Evolutionary conservation across 345 rosid genomes (phyloP), one percentile per base, ranked within the genome.

Genomic region (Eucalyptus polybractea): DNA sequence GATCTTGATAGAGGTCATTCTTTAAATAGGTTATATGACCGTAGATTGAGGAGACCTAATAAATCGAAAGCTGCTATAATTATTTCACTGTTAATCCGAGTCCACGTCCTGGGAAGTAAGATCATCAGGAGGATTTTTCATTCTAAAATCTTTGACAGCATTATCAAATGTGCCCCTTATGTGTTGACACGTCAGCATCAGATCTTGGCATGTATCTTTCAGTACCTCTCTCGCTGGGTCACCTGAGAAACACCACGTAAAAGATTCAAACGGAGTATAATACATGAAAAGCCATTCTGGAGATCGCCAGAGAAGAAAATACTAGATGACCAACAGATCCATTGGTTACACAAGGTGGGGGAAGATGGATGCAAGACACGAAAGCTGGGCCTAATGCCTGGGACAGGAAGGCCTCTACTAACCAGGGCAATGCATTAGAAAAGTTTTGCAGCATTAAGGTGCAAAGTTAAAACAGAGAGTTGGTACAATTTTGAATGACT

Each of bases 211-310:
- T 5, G 94, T 92, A 93, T 97, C 99, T 91, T 95, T 97, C 88
- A 97, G 80, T 25, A 97, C 98, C 91, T 94, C 99, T 87, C 97
- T 95, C 0, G 98, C 99, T 3, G 98, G 95, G 72, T 95, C 96
- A 58, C 98, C 99, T 97, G 93, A 86, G 89, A 92, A 80, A 83
- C 56, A 81, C 87, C 60, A 81, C 3, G 10, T 31, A 47, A 49
- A 88, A 44, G 86, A 83, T 62, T 86, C 90, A 69, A 51, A 40
- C 83, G 13, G 47, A 37, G 47, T 33, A 37, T 22, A 76, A 40
- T 11, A 21, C 27, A 37, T 40, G 27, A 11, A 76, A 76, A 76
- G 83, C 47, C 47, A 21, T 42, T 76, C 45, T 37, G 24, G 40
- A 25, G 45, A 88, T 80, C 15, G 10, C 24, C 14, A n/a, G n/a